Conservation (phyloP, 441 rosid genomes). For the Erysimum pusillum region DNA sequence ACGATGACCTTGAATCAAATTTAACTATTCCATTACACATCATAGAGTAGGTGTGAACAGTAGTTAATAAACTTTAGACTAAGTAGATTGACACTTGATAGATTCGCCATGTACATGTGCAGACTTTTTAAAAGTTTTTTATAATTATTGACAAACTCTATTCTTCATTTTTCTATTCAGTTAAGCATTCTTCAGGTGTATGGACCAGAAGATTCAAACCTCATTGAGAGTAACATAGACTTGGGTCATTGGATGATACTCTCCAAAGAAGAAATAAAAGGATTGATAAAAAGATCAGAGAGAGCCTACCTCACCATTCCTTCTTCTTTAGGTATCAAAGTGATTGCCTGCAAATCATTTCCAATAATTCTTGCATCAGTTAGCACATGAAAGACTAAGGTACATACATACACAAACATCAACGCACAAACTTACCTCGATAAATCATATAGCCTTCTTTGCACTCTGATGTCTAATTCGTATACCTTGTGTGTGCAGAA, state of each 20-base stretch:
- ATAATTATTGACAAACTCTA: background rate
- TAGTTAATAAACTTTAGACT: background rate
- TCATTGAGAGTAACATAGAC: conserved; percentile 4
- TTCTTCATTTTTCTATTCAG: background rate
- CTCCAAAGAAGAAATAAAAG: conserved; percentile 23
- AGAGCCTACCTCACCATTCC: conserved; percentile 79
- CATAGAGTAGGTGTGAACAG: background rate
- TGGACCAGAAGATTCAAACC: background rate
- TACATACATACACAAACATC: too few relatives aligned
- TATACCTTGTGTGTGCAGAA: conserved; percentile 80
- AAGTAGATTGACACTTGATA: background rate
- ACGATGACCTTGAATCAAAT: conserved; percentile 27
- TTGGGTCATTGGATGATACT: background rate
- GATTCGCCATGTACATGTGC: background rate
- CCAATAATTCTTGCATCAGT: too few relatives aligned
- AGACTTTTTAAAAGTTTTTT: background rate
- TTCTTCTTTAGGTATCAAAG: too few relatives aligned
- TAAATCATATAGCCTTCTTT: conserved; percentile 82
- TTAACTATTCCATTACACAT: conserved; percentile 1
- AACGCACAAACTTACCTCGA: conserved; percentile 59
- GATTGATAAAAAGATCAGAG: background rate
- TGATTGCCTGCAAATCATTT: too few relatives aligned
- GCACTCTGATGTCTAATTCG: conserved; percentile 76
- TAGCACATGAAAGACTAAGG: too few relatives aligned
- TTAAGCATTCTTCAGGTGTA: background rate